Conservation (phyloP, 768 basidiomycete species). For the Lactifluus piperatus region DNA sequence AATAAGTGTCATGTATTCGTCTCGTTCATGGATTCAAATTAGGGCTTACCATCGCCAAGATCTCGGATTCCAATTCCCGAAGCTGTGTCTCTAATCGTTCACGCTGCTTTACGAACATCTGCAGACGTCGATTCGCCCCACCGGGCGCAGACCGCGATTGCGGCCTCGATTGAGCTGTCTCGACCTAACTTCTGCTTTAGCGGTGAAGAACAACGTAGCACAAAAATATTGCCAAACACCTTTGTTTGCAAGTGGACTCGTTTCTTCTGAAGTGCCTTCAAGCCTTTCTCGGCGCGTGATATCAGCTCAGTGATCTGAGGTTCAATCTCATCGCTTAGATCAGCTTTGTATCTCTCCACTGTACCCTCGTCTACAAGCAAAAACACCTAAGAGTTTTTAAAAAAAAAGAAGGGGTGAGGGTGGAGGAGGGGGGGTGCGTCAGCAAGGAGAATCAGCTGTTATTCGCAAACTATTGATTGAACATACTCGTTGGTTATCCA, state of each 20-base stretch:
- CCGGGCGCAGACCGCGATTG: slow-evolving; percentile 35
- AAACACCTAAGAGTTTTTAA: slow-evolving; percentile 46
- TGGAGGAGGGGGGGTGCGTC: too few species aligned
- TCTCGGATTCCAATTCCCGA: slow-evolving; percentile 49
- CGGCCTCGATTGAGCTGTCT: slow-evolving; percentile 41
- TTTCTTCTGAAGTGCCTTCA: slow-evolving; percentile 52
- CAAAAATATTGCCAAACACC: slow-evolving; percentile 30
- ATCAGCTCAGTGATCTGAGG: slow-evolving; percentile 73
- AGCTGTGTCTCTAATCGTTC: slow-evolving; percentile 61
- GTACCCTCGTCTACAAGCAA: slow-evolving; percentile 65
- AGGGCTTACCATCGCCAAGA: slow-evolving; percentile 43
- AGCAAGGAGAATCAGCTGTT: background rate
- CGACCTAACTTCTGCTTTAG: slow-evolving; percentile 32
- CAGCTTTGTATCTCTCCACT: slow-evolving; percentile 64
- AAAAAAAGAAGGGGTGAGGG: too few species aligned
- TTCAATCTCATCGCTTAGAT: slow-evolving; percentile 71
- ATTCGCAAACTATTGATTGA: slow-evolving; percentile 10
- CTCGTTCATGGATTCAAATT: background rate
- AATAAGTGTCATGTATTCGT: background rate
- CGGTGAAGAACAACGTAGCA: background rate
- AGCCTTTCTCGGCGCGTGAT: slow-evolving; percentile 58
- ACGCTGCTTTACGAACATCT: slow-evolving; percentile 56
- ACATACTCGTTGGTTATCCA: slow-evolving; percentile 56
- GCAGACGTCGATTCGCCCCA: slow-evolving; percentile 49
- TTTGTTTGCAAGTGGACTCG: slow-evolving; percentile 55